A percentile compares a stretch with the other conserved stretches of the same genome.
phyloP scores from a whole-genome alignment of 352 stramenopile genomes.

The Pythium aphanidermatum region DNA sequence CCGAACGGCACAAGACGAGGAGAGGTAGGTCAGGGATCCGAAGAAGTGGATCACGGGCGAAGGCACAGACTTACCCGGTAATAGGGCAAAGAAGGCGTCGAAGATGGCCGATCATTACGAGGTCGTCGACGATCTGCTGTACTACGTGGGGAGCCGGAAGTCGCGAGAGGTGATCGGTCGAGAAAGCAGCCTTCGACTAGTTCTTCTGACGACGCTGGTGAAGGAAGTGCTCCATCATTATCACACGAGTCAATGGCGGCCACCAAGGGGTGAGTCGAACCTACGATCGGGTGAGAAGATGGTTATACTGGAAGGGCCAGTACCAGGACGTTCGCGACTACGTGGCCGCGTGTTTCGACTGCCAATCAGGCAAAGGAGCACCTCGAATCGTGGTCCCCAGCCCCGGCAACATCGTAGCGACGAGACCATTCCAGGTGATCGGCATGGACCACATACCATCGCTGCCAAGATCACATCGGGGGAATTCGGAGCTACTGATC shows the following conservation, averaged over 20 bases:
- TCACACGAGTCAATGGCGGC: slow-evolving; percentile 13
- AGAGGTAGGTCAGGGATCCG: too few species aligned
- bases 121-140: slow-evolving; percentile 6
- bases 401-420: slow-evolving; percentile 15
- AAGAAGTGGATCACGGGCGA: neutral
- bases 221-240: slow-evolving; percentile 17
- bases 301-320: slow-evolving; percentile 11
- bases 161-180: neutral
- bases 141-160: neutral
- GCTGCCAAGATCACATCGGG: slow-evolving; percentile 12
- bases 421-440: slow-evolving; percentile 19
- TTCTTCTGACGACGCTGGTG: slow-evolving; percentile 8
- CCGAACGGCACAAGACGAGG: too few species aligned
- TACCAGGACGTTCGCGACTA: slow-evolving; percentile 6
- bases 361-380: slow-evolving; percentile 14
- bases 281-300: slow-evolving; percentile 1
- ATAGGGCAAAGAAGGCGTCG: neutral
- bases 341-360: slow-evolving; percentile 12
- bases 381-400: neutral
- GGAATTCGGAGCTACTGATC: slow-evolving; percentile 19
- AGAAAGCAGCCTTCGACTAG: slow-evolving; percentile 1
- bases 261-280: slow-evolving; percentile 16
- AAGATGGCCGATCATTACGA: slow-evolving; percentile 4
- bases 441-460: slow-evolving; percentile 21
- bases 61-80: neutral